Percentiles rank a stretch among this genome's conserved stretches.
phyloP scores from a whole-genome alignment of 352 stramenopile genomes.

The Phytophthora uliginosa region DNA sequence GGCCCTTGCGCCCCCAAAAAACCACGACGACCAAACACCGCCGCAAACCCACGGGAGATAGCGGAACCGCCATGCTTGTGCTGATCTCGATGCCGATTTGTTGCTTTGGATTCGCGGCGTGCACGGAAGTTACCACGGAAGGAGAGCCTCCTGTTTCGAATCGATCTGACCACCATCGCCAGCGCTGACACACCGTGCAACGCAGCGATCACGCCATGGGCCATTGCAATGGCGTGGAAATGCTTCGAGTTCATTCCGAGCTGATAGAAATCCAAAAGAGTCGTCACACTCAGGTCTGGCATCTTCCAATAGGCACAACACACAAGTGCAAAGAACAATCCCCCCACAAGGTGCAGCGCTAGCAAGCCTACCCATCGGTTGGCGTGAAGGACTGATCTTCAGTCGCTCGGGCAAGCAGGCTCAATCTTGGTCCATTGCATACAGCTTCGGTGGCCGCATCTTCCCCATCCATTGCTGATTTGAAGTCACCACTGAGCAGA shows the following conservation, averaged over 20 bases:
- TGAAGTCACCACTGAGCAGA: background rate
- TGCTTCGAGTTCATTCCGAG: conserved; percentile 35
- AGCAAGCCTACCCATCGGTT: conserved; percentile 28
- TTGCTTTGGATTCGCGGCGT: background rate
- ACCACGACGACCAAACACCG: conserved; percentile 30
- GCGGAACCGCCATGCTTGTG: background rate
- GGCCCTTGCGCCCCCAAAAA: conserved; percentile 34
- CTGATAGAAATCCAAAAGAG: conserved; percentile 37
- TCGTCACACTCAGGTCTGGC: conserved; percentile 22
- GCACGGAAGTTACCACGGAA: conserved; percentile 19
- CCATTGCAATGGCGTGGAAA: conserved; percentile 16
- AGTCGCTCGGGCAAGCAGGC: conserved; percentile 7
- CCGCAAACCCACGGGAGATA: conserved; percentile 16
- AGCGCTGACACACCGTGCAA: conserved; percentile 26
- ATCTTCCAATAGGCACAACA: conserved; percentile 30
- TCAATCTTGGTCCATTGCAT: conserved; percentile 23
- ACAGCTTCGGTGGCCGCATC: background rate
- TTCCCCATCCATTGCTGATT: background rate
- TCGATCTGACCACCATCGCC: conserved; percentile 29
- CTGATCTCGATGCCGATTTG: background rate
- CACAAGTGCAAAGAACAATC: conserved; percentile 36
- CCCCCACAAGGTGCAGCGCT: conserved; percentile 26
- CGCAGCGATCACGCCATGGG: conserved; percentile 21
- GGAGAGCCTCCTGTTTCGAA: conserved; percentile 24
- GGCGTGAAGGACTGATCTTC: conserved; percentile 17